Evolutionary conservation across 345 rosid species (phyloP), one percentile per base, ranked within the genome.

Genomic region (Camelina neglecta): DNA sequence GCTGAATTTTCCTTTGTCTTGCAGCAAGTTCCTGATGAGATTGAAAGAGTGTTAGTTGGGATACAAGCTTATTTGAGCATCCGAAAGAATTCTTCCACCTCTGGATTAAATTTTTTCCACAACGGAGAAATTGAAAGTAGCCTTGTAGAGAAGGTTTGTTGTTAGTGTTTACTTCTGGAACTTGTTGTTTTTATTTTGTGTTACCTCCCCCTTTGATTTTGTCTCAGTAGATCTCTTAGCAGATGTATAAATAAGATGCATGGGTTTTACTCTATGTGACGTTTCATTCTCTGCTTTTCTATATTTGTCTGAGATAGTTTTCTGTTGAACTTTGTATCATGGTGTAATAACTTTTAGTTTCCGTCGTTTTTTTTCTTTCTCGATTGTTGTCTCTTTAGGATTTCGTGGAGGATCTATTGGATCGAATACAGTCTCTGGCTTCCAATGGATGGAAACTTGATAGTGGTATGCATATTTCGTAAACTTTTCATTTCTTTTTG

Each of bases 11-110:
- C 20, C 68, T 38, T 48, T 20, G 11, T 42, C 69, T 81, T 67
- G 63, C 92, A 96, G 98, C 99, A 96, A 96, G 94, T 86, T 67
- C 97, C 98, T 2, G 98, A 96, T 67, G 99, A 93, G 83, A 86
- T 93, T 78, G 99, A 93, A 70, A 87, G 98, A 60, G 90, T 96
- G 62, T 76, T 96, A 93, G 94, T 71, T 78, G 98, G 98, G 59
- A 75, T 89, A 68, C 86, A 93, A 86, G 97, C 98, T 58, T 96
- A 96, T 80, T 74, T 96, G 87, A 96, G 97, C 88, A 93, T 96
- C 60, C 84, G 97, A 63, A 89, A 81, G 83, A 89, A 84, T 73
- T 83, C 83, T 67, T 82, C 90, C 24, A 88, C 92, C 20, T 79
- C 79, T 62, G 92, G 96, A 24, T 75, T 93, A 60, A 87, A 84